phyloP scores from a whole-genome alignment of 257 asterid species.

The Solanum pinnatisectum region DNA sequence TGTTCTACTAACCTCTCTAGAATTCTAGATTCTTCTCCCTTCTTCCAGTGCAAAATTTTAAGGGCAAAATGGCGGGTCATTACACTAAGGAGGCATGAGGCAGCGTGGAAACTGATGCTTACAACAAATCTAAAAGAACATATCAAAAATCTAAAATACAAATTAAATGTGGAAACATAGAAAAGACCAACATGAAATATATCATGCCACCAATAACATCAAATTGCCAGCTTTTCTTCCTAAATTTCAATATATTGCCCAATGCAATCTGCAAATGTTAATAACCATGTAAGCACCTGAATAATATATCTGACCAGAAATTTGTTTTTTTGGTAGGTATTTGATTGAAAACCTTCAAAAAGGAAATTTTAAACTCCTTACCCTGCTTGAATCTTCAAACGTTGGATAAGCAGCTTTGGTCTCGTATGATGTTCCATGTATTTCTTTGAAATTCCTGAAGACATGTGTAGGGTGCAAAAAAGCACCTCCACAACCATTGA shows the following conservation, averaged over 20 bases:
- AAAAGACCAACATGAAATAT: slow-evolving; percentile 73
- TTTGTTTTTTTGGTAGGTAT: neutral
- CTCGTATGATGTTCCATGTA: slow-evolving; percentile 60
- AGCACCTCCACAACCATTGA: slow-evolving; percentile 98
- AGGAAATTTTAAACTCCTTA: slow-evolving; percentile 8
- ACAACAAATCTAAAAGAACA: neutral
- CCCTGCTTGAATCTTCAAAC: slow-evolving; percentile 97
- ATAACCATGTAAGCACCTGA: neutral
- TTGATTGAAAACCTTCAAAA: neutral
- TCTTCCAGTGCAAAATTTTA: no score
- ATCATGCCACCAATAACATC: slow-evolving; percentile 92
- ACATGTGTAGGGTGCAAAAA: slow-evolving; percentile 99
- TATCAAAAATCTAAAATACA: neutral
- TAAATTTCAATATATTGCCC: slow-evolving; percentile 92
- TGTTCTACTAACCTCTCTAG: no score
- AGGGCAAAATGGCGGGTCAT: no score
- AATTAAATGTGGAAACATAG: slow-evolving; percentile 95
- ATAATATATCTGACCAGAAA: neutral
- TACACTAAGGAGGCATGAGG: neutral
- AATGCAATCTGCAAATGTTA: slow-evolving; percentile 72
- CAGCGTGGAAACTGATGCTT: neutral
- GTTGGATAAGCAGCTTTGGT: slow-evolving; percentile 90
- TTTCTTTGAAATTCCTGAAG: slow-evolving; percentile 55
- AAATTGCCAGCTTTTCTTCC: slow-evolving; percentile 99
- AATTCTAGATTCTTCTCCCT: no score